A percentile compares a stretch with the other conserved stretches of the same genome.
Evolutionary conservation across 2,329 filamentous ascomycete genomes (phyloP).

Genomic region (Pezicula rhizophila): DNA sequence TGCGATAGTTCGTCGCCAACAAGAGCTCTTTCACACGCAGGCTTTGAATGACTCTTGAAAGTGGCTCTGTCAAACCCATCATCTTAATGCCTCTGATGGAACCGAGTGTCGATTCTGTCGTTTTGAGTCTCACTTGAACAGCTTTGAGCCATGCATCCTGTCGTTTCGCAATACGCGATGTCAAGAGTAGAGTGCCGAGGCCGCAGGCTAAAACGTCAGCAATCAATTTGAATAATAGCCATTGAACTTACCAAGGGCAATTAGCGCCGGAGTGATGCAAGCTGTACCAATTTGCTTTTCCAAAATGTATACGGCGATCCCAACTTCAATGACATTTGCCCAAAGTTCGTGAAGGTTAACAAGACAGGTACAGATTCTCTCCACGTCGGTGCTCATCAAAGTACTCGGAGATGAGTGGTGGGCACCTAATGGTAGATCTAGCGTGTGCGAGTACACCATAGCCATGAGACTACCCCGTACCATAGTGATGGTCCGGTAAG

Average conservation of each 20-base stretch:
- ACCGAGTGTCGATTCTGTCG: slow-evolving; percentile 17
- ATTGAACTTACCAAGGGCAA: slow-evolving; percentile 13
- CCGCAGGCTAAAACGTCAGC: background rate
- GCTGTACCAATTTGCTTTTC: slow-evolving; percentile 17
- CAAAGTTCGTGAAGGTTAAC: slow-evolving; percentile 23
- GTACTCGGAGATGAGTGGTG: slow-evolving; percentile 21
- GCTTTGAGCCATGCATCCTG: slow-evolving; percentile 3
- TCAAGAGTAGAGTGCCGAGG: background rate
- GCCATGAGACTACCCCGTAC: slow-evolving; percentile 22
- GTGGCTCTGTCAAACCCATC: slow-evolving; percentile 27
- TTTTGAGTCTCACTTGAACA: slow-evolving; percentile 13
- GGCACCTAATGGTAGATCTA: slow-evolving; percentile 15
- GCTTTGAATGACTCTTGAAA: slow-evolving; percentile 27
- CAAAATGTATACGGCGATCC: slow-evolving; percentile 22
- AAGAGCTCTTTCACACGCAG: slow-evolving; percentile 24
- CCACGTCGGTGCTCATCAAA: slow-evolving; percentile 22
- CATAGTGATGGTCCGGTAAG: slow-evolving; percentile 19
- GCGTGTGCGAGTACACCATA: slow-evolving; percentile 22
- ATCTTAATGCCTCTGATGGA: slow-evolving; percentile 27
- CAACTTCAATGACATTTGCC: slow-evolving; percentile 19
- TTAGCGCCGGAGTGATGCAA: slow-evolving; percentile 4
- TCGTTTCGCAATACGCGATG: background rate
- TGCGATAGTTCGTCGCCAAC: slow-evolving; percentile 9
- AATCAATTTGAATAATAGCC: too few species aligned
- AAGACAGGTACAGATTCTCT: slow-evolving; percentile 21